Evolutionary conservation across 257 asterid species (phyloP).

Genomic region (Scutellaria minor): DNA sequence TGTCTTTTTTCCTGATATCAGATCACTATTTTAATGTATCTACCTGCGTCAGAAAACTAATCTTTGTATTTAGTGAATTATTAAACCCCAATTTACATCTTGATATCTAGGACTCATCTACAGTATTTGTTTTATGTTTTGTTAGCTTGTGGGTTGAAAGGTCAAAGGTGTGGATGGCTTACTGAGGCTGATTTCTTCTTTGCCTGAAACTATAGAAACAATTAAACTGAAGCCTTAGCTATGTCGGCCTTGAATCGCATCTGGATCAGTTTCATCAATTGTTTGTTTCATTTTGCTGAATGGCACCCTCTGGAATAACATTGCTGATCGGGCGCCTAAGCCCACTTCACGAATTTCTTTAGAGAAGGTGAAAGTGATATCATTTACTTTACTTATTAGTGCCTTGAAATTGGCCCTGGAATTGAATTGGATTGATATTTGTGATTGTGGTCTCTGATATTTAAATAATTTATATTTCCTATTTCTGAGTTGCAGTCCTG

Average conservation of each 20-base stretch:
- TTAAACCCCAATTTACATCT: neutral
- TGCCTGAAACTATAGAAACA: constrained; percentile 13
- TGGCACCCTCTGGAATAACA: constrained; percentile 41
- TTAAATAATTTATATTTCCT: neutral
- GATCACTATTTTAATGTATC: neutral
- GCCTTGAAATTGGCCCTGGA: neutral
- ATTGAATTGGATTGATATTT: neutral
- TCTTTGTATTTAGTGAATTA: neutral
- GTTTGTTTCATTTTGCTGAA: constrained; percentile 39
- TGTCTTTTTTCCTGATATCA: constrained; percentile 15
- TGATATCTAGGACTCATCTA: neutral
- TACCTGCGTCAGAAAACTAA: neutral
- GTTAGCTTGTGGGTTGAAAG: constrained; percentile 29
- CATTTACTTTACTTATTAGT: constrained; percentile 9
- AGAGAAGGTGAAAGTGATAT: constrained; percentile 25
- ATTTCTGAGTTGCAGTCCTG: neutral
- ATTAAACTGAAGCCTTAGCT: constrained; percentile 36
- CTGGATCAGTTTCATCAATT: constrained; percentile 30
- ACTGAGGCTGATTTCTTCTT: constrained; percentile 12
- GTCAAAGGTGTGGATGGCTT: constrained; percentile 25
- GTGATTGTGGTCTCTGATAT: neutral
- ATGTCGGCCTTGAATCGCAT: constrained; percentile 36
- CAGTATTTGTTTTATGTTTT: neutral
- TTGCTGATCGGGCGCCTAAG: constrained; percentile 32
- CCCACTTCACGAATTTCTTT: constrained; percentile 30